Base-by-base conservation (phyloP, 768 basidiomycete genomes). In the Piloderma croceum region DNA sequence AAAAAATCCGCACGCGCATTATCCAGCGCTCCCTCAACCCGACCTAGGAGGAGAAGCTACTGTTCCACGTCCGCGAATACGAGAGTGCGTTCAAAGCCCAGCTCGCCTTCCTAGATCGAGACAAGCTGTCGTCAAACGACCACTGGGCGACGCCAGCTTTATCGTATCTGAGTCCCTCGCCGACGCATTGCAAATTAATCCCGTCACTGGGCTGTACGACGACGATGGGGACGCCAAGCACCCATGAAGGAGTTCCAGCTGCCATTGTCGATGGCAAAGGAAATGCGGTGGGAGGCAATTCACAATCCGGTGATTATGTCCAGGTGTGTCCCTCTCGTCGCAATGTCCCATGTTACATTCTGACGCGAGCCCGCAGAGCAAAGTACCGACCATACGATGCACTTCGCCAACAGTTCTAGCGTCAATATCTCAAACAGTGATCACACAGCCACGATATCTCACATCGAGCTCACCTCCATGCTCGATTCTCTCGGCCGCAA, bases 361-460 rank as follows among this genome's bases (percentile, higher is more conserved):
- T 19, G 10, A 10, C 38, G 36, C 37, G 43, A 31, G 37, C 7
- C 33, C 33, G 6, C 49, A 86, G 89, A 18, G 94, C 93, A 7
- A 94, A 85, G 62, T 99, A 91, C 62, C 91, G 96, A 56, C 90
- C 96, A 0, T 99, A 98, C 55, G 88, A 83, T 44, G 85, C 88
- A 11, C 74, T 94, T 7, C 85, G 90, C 1, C 90, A 91, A 53
- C 78, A 77, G 3, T 92, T 93, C 70, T 96, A 92, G 92, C 69
- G 79, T 2, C 81, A 87, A 47, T 92, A 90, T 59, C 74, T 94
- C 29, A 76, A 76, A 36, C 86, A 93, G 50, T 0, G 91, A 93
- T 59, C 87, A 92, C 45, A 85, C 81, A 0, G 65, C 66, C 18
- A 58, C 73, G 1, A 63, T 93, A 29, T 91, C 90, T 0, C 81